Base-by-base conservation (phyloP, 1,284 basidiomycete species). In the Chondrostereum purpureum region DNA sequence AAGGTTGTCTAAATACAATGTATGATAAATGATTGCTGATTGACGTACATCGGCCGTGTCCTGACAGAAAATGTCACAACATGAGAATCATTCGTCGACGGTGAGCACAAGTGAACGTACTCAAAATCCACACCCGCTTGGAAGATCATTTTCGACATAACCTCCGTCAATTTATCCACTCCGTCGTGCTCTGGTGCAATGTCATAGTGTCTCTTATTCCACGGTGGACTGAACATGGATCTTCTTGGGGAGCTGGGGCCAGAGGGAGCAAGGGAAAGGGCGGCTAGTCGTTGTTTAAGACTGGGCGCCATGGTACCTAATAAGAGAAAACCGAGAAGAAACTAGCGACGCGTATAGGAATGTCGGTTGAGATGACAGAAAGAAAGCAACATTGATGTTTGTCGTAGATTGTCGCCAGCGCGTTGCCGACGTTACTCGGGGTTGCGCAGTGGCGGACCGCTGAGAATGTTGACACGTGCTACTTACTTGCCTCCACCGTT, bases 111-210 rank as follows among this genome's bases (percentile, higher is more conserved):
- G 16, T 39, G 19, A 45, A 81, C 84, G 78, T 55, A 90, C 86
- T 91, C 88, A 56, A 79, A 90, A 64, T 92, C 89, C 45, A 92
- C 85, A 1, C 89, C 88, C 31, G 89, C 88, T 58, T 91, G 89
- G 53, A 88, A 90, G 42, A 92, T 88, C 65, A 91, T 69, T 57
- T 69, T 78, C 24, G 67, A 60, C 66, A 91, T 78, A 27, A 85
- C 75, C 14, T 82, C 74, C 56, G 86, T 78, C 13, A 85, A 63
- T 47, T 65, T 65, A 43, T 74, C 76, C 48, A 58, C 60, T 33
- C 67, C 70, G 48, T 63, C 58, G 3, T 53, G 50, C 31, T 60
- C 59, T 39, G 40, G 14, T 37, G 47, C 16, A 10, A 48, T 41
- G 4, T 44, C 47, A 48, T 53, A 46, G 37, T 45, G 54, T 47